These are phyloP conservation scores for Paradendryphiella salina DNA, from an alignment of 2,329 filamentous ascomycete species.

Conservation along the genomic window DNA sequence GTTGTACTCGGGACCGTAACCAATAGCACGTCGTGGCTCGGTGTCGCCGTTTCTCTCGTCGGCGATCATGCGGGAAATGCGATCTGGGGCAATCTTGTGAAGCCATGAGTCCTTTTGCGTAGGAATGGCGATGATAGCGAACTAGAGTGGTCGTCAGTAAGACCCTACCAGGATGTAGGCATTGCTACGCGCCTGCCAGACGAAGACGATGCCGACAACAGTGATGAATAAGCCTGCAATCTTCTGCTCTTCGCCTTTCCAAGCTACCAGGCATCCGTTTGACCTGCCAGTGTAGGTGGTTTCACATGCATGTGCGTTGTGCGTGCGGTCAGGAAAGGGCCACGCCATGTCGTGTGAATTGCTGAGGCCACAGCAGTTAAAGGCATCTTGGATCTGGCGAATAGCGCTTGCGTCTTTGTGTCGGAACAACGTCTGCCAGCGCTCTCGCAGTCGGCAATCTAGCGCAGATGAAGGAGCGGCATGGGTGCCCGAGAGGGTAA, in stretches of 20 bases:
- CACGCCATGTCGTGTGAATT: slow-evolving; percentile 62
- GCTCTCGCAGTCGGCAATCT: slow-evolving; percentile 59
- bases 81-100: slow-evolving; percentile 35
- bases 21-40: slow-evolving; percentile 31
- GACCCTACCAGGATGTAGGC: background rate
- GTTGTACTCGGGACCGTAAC: slow-evolving; percentile 35
- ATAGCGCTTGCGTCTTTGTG: slow-evolving; percentile 58
- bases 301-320: slow-evolving; percentile 49
- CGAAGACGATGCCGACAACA: slow-evolving; percentile 47
- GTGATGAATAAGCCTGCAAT: slow-evolving; percentile 60
- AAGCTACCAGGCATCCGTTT: slow-evolving; percentile 57
- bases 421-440: slow-evolving; percentile 61
- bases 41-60: slow-evolving; percentile 33
- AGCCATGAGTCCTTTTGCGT: slow-evolving; percentile 41
- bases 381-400: slow-evolving; percentile 64
- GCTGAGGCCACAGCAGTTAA: slow-evolving; percentile 68
- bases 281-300: slow-evolving; percentile 51
- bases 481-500: slow-evolving; percentile 52
- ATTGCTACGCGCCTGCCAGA: slow-evolving; percentile 36
- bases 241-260: slow-evolving; percentile 60
- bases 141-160: slow-evolving; percentile 20
- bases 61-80: slow-evolving; percentile 39
- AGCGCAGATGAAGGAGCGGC: slow-evolving; percentile 45
- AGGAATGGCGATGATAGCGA: slow-evolving; percentile 37
- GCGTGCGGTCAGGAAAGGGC: slow-evolving; percentile 58